A percentile compares a stretch with the other conserved stretches of the same genome.
Evolutionary conservation across 768 basidiomycete species (phyloP).

Genomic region (Amanita pallidorosea): DNA sequence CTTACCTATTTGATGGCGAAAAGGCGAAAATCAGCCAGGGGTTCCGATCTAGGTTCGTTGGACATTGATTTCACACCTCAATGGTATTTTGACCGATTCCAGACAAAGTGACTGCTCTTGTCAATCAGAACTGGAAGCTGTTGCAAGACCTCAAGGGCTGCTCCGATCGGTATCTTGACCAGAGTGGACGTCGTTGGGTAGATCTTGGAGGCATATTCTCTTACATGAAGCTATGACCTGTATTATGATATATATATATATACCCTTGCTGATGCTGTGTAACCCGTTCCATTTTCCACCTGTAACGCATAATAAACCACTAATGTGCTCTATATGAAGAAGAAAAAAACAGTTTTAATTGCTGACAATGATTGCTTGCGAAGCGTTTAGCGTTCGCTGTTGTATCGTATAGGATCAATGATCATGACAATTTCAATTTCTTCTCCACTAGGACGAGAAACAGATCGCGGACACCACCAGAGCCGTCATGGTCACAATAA

Average conservation of each 20-base stretch:
- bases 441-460: too few species aligned
- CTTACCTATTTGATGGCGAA: constrained; percentile 64
- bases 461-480: background rate
- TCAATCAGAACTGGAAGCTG: constrained; percentile 35
- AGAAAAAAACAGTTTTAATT: too few species aligned
- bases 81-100: background rate
- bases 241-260: too few species aligned
- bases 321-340: too few species aligned
- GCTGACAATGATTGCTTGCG: too few species aligned
- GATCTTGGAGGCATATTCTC: constrained; percentile 73
- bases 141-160: constrained; percentile 43
- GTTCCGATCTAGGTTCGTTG: constrained; percentile 31
- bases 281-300: too few species aligned
- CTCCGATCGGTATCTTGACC: constrained; percentile 74
- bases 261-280: too few species aligned
- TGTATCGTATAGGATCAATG: too few species aligned
- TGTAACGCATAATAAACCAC: too few species aligned
- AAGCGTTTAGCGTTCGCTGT: too few species aligned
- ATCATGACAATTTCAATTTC: too few species aligned
- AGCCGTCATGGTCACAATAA: background rate
- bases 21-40: constrained; percentile 45
- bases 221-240: constrained; percentile 52
- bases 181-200: constrained; percentile 87
- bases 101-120: constrained; percentile 50
- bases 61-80: background rate